phyloP scores from a whole-genome alignment of 768 basidiomycete species.

The Agaricus sinodeliciosus region DNA sequence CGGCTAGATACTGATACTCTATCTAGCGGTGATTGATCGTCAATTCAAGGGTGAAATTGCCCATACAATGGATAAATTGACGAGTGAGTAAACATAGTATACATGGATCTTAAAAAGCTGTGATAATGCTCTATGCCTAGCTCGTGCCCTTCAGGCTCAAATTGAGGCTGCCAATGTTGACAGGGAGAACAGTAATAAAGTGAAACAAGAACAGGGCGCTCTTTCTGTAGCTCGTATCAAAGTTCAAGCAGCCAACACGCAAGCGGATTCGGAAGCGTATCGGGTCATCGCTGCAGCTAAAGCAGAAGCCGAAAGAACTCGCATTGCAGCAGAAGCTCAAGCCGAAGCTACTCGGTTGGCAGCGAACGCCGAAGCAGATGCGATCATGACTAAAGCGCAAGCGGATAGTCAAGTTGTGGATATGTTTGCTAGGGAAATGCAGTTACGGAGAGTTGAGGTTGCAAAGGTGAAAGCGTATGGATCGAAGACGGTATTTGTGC shows the following conservation, averaged over 20 bases:
- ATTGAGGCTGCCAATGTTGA: constrained; percentile 87
- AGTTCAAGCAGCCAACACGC: constrained; percentile 54
- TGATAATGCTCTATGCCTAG: constrained; percentile 18
- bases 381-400: constrained; percentile 53
- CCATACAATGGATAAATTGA: constrained; percentile 78
- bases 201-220: constrained; percentile 79
- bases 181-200: constrained; percentile 81
- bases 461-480: constrained; percentile 60
- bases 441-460: constrained; percentile 60
- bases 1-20: background rate
- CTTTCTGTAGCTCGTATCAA: constrained; percentile 74
- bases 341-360: constrained; percentile 73
- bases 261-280: constrained; percentile 75
- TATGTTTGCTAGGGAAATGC: constrained; percentile 73
- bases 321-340: constrained; percentile 71
- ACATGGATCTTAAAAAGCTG: too few species aligned
- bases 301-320: constrained; percentile 62
- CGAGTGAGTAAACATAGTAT: constrained; percentile 23
- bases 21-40: constrained; percentile 72
- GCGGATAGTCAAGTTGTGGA: constrained; percentile 60
- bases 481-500: constrained; percentile 60
- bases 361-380: constrained; percentile 70
- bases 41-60: constrained; percentile 90
- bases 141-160: constrained; percentile 78
- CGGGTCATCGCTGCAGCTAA: constrained; percentile 66